phyloP scores from a whole-genome alignment of 495 filamentous ascomycete species.

The Pseudevernia furfuracea region DNA sequence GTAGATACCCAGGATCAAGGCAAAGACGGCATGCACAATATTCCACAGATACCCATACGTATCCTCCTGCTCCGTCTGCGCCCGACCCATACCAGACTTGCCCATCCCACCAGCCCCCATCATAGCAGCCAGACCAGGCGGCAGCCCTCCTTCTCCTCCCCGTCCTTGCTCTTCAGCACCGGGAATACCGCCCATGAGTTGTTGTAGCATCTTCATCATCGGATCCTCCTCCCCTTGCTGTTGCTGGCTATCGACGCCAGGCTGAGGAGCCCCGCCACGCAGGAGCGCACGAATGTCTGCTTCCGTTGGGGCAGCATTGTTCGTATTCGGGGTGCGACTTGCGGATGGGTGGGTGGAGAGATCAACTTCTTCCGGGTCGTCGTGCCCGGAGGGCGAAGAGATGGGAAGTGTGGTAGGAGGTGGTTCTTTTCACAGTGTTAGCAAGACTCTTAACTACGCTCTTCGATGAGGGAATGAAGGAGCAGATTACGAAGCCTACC shows the following conservation, averaged over 20 bases:
- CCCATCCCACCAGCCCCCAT: slow-evolving; percentile 25
- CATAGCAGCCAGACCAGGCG: slow-evolving; percentile 32
- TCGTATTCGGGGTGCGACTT: slow-evolving; percentile 20
- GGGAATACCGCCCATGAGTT: slow-evolving; percentile 47
- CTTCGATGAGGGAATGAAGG: slow-evolving; percentile 26
- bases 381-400: slow-evolving; percentile 25
- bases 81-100: slow-evolving; percentile 33
- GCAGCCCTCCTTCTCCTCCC: slow-evolving; percentile 28
- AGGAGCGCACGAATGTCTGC: slow-evolving; percentile 38
- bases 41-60: slow-evolving; percentile 56
- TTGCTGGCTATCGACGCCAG: slow-evolving; percentile 30
- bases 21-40: slow-evolving; percentile 65
- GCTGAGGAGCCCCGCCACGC: slow-evolving; percentile 33
- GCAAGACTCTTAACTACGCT: slow-evolving; percentile 26
- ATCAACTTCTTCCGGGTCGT: slow-evolving; percentile 67
- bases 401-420: slow-evolving; percentile 26
- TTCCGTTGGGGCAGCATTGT: slow-evolving; percentile 14
- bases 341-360: slow-evolving; percentile 57
- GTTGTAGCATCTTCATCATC: slow-evolving; percentile 53
- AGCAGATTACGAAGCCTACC: slow-evolving; percentile 27
- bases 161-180: slow-evolving; percentile 29
- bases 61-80: slow-evolving; percentile 20
- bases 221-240: slow-evolving; percentile 44
- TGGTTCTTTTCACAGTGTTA: slow-evolving; percentile 20
- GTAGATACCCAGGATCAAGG: slow-evolving; percentile 63